Base-by-base conservation (phyloP, 768 basidiomycete genomes). In the Suillus sp. region DNA sequence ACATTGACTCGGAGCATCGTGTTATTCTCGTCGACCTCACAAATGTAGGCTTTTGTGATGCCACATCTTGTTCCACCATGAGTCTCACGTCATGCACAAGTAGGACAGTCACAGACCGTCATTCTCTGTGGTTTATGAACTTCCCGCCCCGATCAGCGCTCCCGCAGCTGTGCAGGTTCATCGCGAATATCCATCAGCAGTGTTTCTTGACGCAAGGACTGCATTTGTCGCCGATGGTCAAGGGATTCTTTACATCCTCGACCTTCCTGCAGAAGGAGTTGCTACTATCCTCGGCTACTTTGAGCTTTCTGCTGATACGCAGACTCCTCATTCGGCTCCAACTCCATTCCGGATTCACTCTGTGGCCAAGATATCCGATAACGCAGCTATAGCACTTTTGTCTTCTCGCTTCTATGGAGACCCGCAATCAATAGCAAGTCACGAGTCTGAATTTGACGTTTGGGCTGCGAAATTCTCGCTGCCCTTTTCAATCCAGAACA, bases 101-200 rank as follows among this genome's bases (percentile, higher is more conserved):
- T 81, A 91, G 90, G 78, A 77, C 32, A 74, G 78, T 7, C 71
- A 79, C 51, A 65, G 64, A 47, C 89, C 89, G 20, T 78, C 81
- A 9, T 87, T 90, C 71, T 75, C 77, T 57, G 74, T 82, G 13
- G 70, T 91, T 4, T 87, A 83, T 68, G 84, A 89, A 69, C 78
- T 93, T 53, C 86, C 91, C 0, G 77, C 72, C 47, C 78, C 86
- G 22, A 74, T 89, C 57, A 75, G 79, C 53, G 75, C 81, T 1
- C 70, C 80, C 0, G 76, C 74, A 34, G 70, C 74, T 16, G 76
- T 79, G 22, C 64, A 74, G 1, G 72, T 77, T 22, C 86, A 87
- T 67, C 79, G 75, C 48, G 92, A 95, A 76, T 95, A 95, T 72
- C 91, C 93, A 1, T 91, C 90, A 1, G 83, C 83, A 34, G 78